phyloP scores from a whole-genome alignment of 2,329 filamentous ascomycete genomes.

The Penicillium fuscoglaucum region DNA sequence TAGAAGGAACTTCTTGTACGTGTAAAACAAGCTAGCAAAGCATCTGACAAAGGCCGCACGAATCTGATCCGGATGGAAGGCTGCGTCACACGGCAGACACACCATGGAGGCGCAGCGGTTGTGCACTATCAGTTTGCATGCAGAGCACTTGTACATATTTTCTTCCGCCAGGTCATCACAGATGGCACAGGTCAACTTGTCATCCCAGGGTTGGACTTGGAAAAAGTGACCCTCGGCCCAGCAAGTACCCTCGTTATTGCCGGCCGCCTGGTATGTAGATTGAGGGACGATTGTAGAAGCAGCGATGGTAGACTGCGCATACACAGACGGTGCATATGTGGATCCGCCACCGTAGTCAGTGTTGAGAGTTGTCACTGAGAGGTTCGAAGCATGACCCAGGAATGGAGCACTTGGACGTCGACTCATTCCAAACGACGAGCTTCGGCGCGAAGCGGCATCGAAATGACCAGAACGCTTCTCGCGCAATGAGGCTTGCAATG shows the following conservation, averaged over 20 bases:
- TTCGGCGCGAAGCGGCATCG: slow-evolving; percentile 75
- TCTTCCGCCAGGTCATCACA: slow-evolving; percentile 61
- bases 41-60: slow-evolving; percentile 68
- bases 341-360: slow-evolving; percentile 42
- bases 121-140: slow-evolving; percentile 56
- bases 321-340: slow-evolving; percentile 51
- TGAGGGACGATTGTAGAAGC: slow-evolving; percentile 54
- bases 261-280: slow-evolving; percentile 38
- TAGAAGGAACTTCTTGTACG: slow-evolving; percentile 64
- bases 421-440: slow-evolving; percentile 85
- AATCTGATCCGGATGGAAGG: slow-evolving; percentile 66
- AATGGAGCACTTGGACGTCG: slow-evolving; percentile 70
- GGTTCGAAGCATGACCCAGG: slow-evolving; percentile 58
- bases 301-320: slow-evolving; percentile 52
- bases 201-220: slow-evolving; percentile 46
- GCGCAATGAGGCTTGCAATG: slow-evolving; percentile 77
- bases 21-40: slow-evolving; percentile 68
- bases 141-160: slow-evolving; percentile 51
- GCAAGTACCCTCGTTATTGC: slow-evolving; percentile 44
- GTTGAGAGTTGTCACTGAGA: slow-evolving; percentile 48
- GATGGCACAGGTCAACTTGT: slow-evolving; percentile 48
- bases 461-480: slow-evolving; percentile 96
- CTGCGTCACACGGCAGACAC: slow-evolving; percentile 65
- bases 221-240: slow-evolving; percentile 53
- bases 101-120: slow-evolving; percentile 60